Conservation (phyloP, 305 asterid genomes). For the Fraxinus greggii region DNA sequence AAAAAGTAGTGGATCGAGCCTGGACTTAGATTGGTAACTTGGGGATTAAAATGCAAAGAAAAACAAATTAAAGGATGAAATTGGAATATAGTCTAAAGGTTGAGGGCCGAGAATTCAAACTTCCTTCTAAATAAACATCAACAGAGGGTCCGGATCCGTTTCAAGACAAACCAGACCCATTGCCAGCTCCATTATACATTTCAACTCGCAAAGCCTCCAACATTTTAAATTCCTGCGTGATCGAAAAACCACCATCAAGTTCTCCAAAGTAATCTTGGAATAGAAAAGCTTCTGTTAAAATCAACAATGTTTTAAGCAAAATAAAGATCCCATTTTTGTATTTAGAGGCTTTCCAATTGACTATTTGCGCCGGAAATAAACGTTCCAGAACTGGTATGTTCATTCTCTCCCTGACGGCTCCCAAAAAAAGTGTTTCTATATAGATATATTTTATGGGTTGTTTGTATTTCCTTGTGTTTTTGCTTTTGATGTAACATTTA, state of each 20-base stretch:
- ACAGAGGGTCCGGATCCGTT: background rate
- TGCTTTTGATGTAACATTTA: background rate
- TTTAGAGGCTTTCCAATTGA: constrained; percentile 8
- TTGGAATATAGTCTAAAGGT: background rate
- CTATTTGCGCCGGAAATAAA: constrained; percentile 1
- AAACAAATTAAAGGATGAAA: background rate
- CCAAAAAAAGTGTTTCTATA: background rate
- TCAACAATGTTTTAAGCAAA: background rate
- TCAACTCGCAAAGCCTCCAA: background rate
- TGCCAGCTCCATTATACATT: background rate
- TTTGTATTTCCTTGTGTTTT: background rate
- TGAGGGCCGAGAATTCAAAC: background rate
- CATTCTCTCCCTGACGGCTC: background rate
- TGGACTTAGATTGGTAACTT: background rate
- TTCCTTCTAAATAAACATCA: background rate
- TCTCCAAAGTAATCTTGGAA: background rate
- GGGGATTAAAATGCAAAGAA: background rate
- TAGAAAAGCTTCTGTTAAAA: background rate
- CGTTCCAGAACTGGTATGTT: constrained; percentile 5
- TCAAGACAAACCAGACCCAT: background rate
- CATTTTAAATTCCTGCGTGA: constrained; percentile 17
- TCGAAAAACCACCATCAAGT: constrained; percentile 12
- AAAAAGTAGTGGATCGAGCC: background rate
- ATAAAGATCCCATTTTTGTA: background rate
- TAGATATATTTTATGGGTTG: background rate